These are phyloP conservation scores for Herpetospermum pedunculosum DNA, from an alignment of 306 rosid genomes.

Conservation along the genomic window DNA sequence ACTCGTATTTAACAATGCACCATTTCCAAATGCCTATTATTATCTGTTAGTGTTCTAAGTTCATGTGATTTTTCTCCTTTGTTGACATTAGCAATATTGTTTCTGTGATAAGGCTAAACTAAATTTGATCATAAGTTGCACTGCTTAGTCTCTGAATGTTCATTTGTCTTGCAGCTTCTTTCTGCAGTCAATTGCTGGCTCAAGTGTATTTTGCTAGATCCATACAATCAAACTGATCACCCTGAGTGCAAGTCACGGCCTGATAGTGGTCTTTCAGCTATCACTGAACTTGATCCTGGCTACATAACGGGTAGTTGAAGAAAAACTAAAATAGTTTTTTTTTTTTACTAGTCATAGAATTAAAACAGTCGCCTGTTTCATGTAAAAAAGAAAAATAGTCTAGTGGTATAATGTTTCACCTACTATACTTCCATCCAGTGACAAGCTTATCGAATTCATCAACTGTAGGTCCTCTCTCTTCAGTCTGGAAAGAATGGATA, in stretches of 20 bases:
- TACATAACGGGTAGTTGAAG: conserved; percentile 62
- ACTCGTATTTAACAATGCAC: background rate
- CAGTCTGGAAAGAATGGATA: conserved; percentile 97
- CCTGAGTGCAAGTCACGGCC: conserved; percentile 95
- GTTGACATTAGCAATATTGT: background rate
- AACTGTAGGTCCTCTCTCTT: conserved; percentile 79
- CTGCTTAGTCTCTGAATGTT: background rate
- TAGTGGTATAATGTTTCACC: background rate
- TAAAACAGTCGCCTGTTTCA: background rate
- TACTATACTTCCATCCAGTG: conserved; percentile 1
- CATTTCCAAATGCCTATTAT: background rate
- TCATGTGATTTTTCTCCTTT: background rate
- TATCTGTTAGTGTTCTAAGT: background rate
- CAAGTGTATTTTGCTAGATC: conserved; percentile 83
- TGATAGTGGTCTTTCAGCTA: conserved; percentile 94
- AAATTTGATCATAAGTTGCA: background rate
- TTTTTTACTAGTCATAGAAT: background rate
- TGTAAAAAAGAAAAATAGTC: background rate
- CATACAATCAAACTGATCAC: conserved; percentile 88
- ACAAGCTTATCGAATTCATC: conserved; percentile 2
- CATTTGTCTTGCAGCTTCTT: conserved; percentile 46
- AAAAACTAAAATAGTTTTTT: background rate
- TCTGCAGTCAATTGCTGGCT: conserved; percentile 98
- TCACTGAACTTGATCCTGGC: conserved; percentile 97
- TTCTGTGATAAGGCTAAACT: background rate